These are phyloP conservation scores for Fusarium temperatum DNA, from an alignment of 2,329 filamentous ascomycete species.

Conservation along the genomic window DNA sequence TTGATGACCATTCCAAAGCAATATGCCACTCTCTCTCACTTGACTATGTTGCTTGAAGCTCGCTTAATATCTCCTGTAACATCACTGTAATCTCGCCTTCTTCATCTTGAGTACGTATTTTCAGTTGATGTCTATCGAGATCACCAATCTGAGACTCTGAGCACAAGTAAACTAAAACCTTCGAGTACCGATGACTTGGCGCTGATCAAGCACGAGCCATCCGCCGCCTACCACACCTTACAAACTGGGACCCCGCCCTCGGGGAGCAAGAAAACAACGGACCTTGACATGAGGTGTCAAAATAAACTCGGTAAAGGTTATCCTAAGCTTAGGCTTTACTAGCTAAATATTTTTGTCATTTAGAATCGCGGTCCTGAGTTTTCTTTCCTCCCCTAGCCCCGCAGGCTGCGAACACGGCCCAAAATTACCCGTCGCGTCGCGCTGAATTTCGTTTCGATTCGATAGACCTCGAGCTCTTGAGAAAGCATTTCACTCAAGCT, in stretches of 20 bases:
- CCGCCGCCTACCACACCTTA: background rate
- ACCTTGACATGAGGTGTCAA: too few relatives aligned
- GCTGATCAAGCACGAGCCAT: constrained; percentile 33
- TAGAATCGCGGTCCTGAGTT: too few relatives aligned
- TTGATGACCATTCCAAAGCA: background rate
- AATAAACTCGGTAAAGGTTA: too few relatives aligned
- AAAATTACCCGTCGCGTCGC: constrained; percentile 38
- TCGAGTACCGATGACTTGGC: constrained; percentile 25
- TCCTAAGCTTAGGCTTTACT: too few relatives aligned
- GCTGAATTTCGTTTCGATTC: constrained; percentile 18
- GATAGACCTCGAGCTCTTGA: background rate
- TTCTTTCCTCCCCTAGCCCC: background rate
- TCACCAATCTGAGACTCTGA: background rate
- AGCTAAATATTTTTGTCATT: too few relatives aligned
- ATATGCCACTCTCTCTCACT: background rate
- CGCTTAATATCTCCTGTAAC: background rate
- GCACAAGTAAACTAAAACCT: background rate
- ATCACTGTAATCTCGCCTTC: background rate
- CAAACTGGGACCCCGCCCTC: constrained; percentile 7
- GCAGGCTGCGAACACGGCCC: constrained; percentile 25
- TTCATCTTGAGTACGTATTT: background rate
- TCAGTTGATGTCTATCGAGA: background rate
- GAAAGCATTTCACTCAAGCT: constrained; percentile 1
- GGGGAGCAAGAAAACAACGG: too few relatives aligned
- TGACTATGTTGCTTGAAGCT: background rate